These are phyloP conservation scores for Aspergillus quadricinctus DNA, from an alignment of 2,329 filamentous ascomycete species.

Conservation along the genomic window DNA sequence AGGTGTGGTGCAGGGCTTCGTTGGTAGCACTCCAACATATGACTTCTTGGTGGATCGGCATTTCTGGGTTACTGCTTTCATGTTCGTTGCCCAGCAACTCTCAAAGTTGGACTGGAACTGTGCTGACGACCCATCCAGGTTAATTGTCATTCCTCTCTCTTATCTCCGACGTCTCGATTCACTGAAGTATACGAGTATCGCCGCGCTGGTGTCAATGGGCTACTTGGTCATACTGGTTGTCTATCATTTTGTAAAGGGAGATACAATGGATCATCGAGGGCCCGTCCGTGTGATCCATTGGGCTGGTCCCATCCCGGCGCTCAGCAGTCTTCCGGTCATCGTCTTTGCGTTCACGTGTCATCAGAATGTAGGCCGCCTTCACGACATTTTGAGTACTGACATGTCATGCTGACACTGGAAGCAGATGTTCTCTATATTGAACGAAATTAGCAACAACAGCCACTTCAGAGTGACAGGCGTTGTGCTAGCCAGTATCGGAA, in stretches of 20 bases:
- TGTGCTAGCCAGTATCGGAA: constrained; percentile 77
- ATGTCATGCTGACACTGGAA: neutral
- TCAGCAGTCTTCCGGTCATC: constrained; percentile 88
- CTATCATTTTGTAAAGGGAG: constrained; percentile 78
- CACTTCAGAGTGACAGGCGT: constrained; percentile 74
- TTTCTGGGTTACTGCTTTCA: constrained; percentile 98
- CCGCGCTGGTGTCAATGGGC: constrained; percentile 87
- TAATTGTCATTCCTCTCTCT: constrained; percentile 88
- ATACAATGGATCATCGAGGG: constrained; percentile 69
- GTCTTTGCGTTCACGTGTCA: constrained; percentile 99
- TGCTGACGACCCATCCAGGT: constrained; percentile 45
- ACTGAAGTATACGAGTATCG: constrained; percentile 91
- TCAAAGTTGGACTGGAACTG: neutral
- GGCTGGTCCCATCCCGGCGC: constrained; percentile 70
- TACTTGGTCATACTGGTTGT: constrained; percentile 91
- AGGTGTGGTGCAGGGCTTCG: constrained; percentile 80
- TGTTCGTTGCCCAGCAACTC: constrained; percentile 48
- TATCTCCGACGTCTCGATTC: constrained; percentile 90
- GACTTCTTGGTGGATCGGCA: constrained; percentile 81
- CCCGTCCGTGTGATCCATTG: constrained; percentile 72
- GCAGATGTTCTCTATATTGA: constrained; percentile 97
- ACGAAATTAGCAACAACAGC: constrained; percentile 84
- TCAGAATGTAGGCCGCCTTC: constrained; percentile 68
- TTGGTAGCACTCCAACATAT: constrained; percentile 56
- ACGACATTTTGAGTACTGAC: neutral